Percentiles rank a stretch among this genome's conserved stretches.
phyloP scores from a whole-genome alignment of 2,329 filamentous ascomycete genomes.

The Aspergillus sp. region DNA sequence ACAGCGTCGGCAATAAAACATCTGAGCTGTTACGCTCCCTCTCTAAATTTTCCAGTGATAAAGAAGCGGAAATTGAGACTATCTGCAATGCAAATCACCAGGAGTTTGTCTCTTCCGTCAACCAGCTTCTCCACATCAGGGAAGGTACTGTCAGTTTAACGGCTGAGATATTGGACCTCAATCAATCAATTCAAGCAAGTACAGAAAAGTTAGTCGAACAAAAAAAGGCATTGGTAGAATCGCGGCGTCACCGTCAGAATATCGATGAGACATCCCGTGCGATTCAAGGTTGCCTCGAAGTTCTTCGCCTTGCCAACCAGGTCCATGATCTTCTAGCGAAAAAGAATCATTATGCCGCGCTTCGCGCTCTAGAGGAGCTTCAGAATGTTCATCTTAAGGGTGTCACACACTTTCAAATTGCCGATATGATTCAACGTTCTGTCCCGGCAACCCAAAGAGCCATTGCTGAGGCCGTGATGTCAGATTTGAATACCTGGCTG shows the following conservation, averaged over 20 bases:
- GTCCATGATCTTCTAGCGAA: slow-evolving; percentile 87
- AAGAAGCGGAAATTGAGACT: slow-evolving; percentile 87
- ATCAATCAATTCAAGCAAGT: slow-evolving; percentile 91
- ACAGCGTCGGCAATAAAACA: slow-evolving; percentile 71
- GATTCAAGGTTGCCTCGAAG: slow-evolving; percentile 85
- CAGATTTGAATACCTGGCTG: slow-evolving; percentile 93
- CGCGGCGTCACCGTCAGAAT: slow-evolving; percentile 86
- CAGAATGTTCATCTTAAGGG: slow-evolving; percentile 96
- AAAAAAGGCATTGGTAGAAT: slow-evolving; percentile 92
- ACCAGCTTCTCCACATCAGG: slow-evolving; percentile 86
- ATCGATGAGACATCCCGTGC: slow-evolving; percentile 90
- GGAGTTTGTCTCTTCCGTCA: slow-evolving; percentile 91
- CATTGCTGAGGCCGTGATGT: slow-evolving; percentile 96
- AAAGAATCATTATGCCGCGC: slow-evolving; percentile 92
- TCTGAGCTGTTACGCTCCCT: slow-evolving; percentile 74
- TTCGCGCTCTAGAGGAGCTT: slow-evolving; percentile 90
- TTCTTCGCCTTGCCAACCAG: slow-evolving; percentile 88
- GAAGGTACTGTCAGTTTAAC: slow-evolving; percentile 88
- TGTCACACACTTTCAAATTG: slow-evolving; percentile 90
- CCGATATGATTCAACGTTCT: slow-evolving; percentile 92
- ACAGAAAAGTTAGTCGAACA: slow-evolving; percentile 92
- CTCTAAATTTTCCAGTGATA: slow-evolving; percentile 77
- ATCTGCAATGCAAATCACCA: slow-evolving; percentile 96
- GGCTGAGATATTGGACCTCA: slow-evolving; percentile 85
- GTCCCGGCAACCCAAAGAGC: slow-evolving; percentile 89